A percentile compares a stretch with the other conserved stretches of the same genome.
Conservation (phyloP, 1,139 yeast species). For the Saccharomycopsis hybrid region DNA sequence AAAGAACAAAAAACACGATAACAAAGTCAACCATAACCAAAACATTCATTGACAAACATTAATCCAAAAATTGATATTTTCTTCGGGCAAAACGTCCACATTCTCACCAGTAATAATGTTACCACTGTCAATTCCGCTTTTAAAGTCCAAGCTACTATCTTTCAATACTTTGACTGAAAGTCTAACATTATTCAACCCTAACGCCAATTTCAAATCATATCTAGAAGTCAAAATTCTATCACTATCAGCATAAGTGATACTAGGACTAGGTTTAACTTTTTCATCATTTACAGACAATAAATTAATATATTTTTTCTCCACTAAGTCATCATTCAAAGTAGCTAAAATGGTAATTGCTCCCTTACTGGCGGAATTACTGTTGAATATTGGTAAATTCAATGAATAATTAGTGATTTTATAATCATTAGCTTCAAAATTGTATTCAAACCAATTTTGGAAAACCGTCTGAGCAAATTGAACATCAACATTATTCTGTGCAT, state of each 20-base stretch:
- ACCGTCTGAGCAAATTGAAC: conserved; percentile 22
- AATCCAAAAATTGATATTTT: conserved; percentile 18
- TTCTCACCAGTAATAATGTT: conserved; percentile 14
- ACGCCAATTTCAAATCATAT: conserved; percentile 43
- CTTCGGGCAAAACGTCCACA: conserved; percentile 11
- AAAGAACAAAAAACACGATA: no score
- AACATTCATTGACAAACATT: conserved; percentile 20
- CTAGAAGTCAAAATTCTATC: conserved; percentile 33
- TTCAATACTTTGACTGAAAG: conserved; percentile 42
- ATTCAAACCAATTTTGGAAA: conserved; percentile 36
- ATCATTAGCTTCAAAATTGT: conserved; percentile 40
- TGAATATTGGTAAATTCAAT: conserved; percentile 34
- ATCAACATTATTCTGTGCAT: conserved; percentile 9
- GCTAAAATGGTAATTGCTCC: conserved; percentile 41
- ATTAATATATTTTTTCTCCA: conserved; percentile 40
- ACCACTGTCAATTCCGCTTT: conserved; percentile 13
- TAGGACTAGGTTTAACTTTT: conserved; percentile 38
- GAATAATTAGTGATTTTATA: conserved; percentile 39
- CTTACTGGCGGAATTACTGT: conserved; percentile 25
- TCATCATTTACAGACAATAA: conserved; percentile 44
- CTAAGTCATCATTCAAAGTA: conserved; percentile 38
- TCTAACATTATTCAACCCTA: conserved; percentile 42
- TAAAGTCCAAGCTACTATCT: conserved; percentile 5
- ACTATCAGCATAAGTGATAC: conserved; percentile 31
- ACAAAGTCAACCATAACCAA: no score